Evolutionary conservation across 305 asterid species (phyloP), one percentile per base, ranked within the genome.

Genomic region (Lippia alba): DNA sequence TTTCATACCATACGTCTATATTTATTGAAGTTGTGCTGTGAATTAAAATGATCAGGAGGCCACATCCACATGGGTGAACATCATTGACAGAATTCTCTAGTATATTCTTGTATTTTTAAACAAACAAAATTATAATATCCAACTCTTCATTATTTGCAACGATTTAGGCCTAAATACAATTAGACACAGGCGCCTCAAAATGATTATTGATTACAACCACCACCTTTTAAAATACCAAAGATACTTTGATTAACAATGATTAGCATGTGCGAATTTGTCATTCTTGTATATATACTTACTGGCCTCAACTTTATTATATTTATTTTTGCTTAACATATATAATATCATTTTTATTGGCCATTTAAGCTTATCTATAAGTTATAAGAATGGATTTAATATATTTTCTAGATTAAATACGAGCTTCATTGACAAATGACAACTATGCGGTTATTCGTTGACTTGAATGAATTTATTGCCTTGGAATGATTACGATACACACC

Each of bases 41-140:
- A 6, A 59, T 36, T 36, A 36, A 34, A 59, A 59, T 20, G 39
- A 39, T 60, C 3, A 60, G 50, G 50, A 16, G 30, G 32, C 39
- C 66, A 36, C 66, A 60, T 60, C 50, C n/a, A n/a, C n/a, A n/a
- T n/a, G 65, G 8, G 44, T 6, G 18, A 32, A 18, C 40, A 57
- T 34, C 62, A 30, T 58, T 15, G 4, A 58, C 10, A 14, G 45
- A 58, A 32, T 58, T 58, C 33, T 58, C 45, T 15, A 15, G 56
- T 50, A 50, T 15, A 50, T 50, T 50, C 20, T 50, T 50, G 4
- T 50, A 16, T 50, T n/a, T 50, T 50, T 44, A 4, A 5, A 44
- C 10, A 44, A 44, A 44, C 14, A 44, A 5, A 36, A 36, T n/a
- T n/a, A 44, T 6, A 44, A 44, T 1, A 44, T 5, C 8, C 49